A percentile compares a stretch with the other conserved stretches of the same genome.
Evolutionary conservation across 805 yeast species (phyloP).

Genomic region (Starmerella scarabaei): DNA sequence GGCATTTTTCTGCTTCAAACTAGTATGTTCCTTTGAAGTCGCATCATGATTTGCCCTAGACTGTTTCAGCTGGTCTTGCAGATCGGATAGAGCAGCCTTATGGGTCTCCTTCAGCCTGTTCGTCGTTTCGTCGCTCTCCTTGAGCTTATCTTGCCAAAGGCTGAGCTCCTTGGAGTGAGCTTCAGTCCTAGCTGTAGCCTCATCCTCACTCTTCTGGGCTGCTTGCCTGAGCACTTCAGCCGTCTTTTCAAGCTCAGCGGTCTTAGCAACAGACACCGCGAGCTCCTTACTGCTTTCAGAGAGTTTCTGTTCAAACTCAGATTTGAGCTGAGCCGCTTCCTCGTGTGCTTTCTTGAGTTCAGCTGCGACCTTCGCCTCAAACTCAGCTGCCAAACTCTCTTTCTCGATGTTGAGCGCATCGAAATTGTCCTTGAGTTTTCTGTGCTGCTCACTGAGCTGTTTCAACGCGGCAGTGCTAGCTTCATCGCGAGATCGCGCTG

Average conservation of each 20-base stretch:
- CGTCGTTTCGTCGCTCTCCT: background rate
- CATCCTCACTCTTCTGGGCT: background rate
- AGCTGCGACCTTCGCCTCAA: background rate
- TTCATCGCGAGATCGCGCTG: conserved; percentile 13
- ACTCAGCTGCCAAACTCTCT: conserved; percentile 1
- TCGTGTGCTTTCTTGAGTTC: conserved; percentile 1
- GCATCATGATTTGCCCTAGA: background rate
- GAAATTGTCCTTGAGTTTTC: conserved; percentile 2
- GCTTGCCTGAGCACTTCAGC: background rate
- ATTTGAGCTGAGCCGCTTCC: conserved; percentile 1
- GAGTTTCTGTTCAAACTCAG: background rate
- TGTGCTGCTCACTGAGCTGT: conserved; percentile 11
- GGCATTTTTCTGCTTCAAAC: background rate
- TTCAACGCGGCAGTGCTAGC: conserved; percentile 12
- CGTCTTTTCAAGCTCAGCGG: background rate
- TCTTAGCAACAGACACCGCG: background rate
- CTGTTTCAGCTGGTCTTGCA: background rate
- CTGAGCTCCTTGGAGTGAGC: background rate
- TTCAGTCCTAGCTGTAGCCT: background rate
- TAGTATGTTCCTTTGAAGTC: background rate
- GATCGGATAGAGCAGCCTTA: background rate
- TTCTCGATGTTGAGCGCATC: conserved; percentile 1
- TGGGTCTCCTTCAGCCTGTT: background rate
- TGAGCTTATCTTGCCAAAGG: background rate
- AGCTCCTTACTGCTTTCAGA: conserved; percentile 14